Evolutionary conservation across 2,329 filamentous ascomycete species (phyloP).

Genomic region (Cladosporium halotolerans): DNA sequence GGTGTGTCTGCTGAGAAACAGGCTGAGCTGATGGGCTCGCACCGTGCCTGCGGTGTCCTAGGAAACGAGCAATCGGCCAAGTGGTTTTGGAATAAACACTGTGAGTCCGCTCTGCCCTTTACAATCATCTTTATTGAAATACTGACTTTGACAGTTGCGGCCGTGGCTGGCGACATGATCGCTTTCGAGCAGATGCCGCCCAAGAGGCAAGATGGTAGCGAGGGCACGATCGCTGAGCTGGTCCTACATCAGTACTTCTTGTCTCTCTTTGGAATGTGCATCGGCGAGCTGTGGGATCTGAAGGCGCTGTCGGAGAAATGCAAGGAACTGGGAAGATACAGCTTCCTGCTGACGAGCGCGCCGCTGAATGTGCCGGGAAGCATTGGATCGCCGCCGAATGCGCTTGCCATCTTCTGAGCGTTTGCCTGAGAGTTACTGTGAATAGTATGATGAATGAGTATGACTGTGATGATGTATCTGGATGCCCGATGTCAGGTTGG

Average conservation of each 20-base stretch:
- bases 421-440: neutral
- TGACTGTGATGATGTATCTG: no score
- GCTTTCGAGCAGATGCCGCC: conserved; percentile 43
- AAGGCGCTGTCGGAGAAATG: conserved; percentile 36
- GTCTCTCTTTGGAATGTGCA: conserved; percentile 37
- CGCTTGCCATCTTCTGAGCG: conserved; percentile 28
- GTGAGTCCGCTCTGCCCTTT: neutral
- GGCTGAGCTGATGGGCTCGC: conserved; percentile 35
- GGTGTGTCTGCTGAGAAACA: conserved; percentile 34
- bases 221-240: conserved; percentile 19
- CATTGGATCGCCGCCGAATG: conserved; percentile 30
- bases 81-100: conserved; percentile 54
- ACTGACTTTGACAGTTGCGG: conserved; percentile 35
- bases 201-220: conserved; percentile 19
- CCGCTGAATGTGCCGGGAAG: conserved; percentile 39
- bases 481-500: no score
- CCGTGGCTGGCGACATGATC: conserved; percentile 52
- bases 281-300: conserved; percentile 43
- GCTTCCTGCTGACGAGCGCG: conserved; percentile 39
- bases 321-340: conserved; percentile 33
- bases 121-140: neutral
- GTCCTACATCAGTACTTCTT: conserved; percentile 38
- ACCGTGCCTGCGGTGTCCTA: conserved; percentile 36
- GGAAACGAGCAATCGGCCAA: conserved; percentile 44
- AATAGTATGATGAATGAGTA: neutral